Evolutionary conservation across 2,329 filamentous ascomycete species (phyloP), one percentile per base, ranked within the genome.

Genomic region (Cytospora chrysosperma): DNA sequence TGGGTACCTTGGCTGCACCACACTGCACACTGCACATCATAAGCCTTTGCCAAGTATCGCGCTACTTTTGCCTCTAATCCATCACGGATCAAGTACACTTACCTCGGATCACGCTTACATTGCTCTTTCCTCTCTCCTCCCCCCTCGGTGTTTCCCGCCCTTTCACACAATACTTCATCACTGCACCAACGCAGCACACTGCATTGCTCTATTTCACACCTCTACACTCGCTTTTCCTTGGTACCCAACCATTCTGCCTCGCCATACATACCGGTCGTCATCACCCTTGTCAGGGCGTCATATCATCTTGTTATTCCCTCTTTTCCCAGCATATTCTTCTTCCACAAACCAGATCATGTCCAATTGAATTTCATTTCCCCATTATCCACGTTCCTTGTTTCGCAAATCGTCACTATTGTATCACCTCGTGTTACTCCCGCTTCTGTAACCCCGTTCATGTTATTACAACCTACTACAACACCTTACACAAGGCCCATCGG

Each of bases 401-500:
- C 27, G 12, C 53, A 32, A 13, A 30, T 47, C 34, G 53, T 40
- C 50, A 52, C 47, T 17, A 2, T 59, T 37, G 2, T 43, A 13
- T 30, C 19, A 43, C 40, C 40, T 43, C 19, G 40, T 19, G 10
- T 21, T 51, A 15, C 49, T 24, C 26, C 21, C 34, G n/a, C 3
- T 28, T 13, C 32, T 32, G 57, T 27, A 21, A n/a, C 34, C 50
- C 54, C 50, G 10, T 49, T n/a, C 26, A 52, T 54, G 50, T 30
- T 61, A 40, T 55, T 54, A 51, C 51, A 61, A 28, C 51, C 37
- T 43, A 54, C 50, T 17, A 28, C 58, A n/a, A n/a, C 17, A 28
- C 58, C 34, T 21, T 27, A 19, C 58, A 61, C 51, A 21, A 61
- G 58, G 51, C 58, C 51, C 58, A 49, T 30, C 26, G 50, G 58